Evolutionary conservation across 495 filamentous ascomycete genomes (phyloP).

Genomic region (Aspergillus sclerotiicarbonarius): DNA sequence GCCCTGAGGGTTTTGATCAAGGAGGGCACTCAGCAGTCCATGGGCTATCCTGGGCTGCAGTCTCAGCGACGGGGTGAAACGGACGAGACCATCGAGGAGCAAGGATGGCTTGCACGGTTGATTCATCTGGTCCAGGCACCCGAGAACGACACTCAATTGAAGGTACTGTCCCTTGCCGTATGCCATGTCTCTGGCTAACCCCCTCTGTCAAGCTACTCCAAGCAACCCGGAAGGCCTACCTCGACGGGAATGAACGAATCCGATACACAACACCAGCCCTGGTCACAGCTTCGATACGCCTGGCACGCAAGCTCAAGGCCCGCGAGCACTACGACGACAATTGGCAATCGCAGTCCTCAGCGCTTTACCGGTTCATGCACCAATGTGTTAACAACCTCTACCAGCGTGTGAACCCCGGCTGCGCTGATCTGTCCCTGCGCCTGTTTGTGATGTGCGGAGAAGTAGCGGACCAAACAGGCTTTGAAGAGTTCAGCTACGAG

Average conservation of each 20-base stretch:
- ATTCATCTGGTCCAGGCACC: conserved; percentile 81
- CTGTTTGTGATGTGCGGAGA: conserved; percentile 90
- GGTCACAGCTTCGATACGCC: conserved; percentile 83
- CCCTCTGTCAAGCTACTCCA: conserved; percentile 66
- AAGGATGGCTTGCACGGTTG: conserved; percentile 91
- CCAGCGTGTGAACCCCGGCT: conserved; percentile 74
- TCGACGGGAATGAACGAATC: conserved; percentile 91
- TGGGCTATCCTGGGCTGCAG: conserved; percentile 77
- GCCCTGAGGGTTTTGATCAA: conserved; percentile 86
- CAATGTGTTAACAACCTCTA: conserved; percentile 83
- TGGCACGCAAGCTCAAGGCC: conserved; percentile 84
- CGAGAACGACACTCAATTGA: conserved; percentile 91
- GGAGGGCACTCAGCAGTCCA: conserved; percentile 82
- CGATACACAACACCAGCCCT: conserved; percentile 93
- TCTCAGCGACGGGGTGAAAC: conserved; percentile 70
- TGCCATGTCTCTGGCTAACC: conserved; percentile 23
- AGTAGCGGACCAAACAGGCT: conserved; percentile 85
- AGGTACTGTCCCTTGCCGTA: conserved; percentile 41
- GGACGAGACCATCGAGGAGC: conserved; percentile 95
- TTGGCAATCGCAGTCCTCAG: conserved; percentile 84
- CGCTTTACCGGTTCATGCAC: conserved; percentile 94
- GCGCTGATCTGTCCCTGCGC: conserved; percentile 81
- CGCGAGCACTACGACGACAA: conserved; percentile 95
- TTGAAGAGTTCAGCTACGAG: conserved; percentile 95
- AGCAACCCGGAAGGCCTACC: conserved; percentile 80